These are phyloP conservation scores for Diaporthe humulicola DNA, from an alignment of 2,329 filamentous ascomycete genomes.

Conservation along the genomic window DNA sequence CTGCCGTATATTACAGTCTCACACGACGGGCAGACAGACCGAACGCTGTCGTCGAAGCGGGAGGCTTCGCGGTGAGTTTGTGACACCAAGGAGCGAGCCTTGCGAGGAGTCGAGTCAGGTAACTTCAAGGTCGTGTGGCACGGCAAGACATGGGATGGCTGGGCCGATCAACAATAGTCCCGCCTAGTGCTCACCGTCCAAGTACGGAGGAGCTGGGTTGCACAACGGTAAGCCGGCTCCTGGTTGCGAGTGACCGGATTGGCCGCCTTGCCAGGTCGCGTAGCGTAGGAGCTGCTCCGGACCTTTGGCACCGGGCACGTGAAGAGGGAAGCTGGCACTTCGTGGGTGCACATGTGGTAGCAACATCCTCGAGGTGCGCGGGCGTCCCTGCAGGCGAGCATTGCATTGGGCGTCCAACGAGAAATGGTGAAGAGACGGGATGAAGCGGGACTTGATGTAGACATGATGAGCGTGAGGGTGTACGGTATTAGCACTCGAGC, in stretches of 20 bases:
- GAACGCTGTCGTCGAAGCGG: not conserved
- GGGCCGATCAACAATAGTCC: slow-evolving; percentile 23
- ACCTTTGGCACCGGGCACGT: not conserved
- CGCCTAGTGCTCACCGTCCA: slow-evolving; percentile 29
- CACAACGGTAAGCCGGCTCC: slow-evolving; percentile 16
- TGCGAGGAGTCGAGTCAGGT: slow-evolving; percentile 5
- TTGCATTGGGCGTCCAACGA: not conserved
- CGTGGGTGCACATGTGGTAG: too few relatives aligned
- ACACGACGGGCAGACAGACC: not conserved
- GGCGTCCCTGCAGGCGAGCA: not conserved
- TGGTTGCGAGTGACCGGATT: not conserved
- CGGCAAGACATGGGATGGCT: slow-evolving; percentile 22
- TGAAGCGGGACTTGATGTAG: not conserved
- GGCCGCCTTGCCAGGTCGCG: slow-evolving; percentile 11
- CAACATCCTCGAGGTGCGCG: not conserved
- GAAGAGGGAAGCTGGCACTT: not conserved
- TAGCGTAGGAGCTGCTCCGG: not conserved
- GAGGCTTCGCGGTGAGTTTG: not conserved
- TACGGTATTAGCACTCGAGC: not conserved
- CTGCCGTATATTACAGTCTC: slow-evolving; percentile 8
- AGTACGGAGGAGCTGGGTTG: slow-evolving; percentile 23
- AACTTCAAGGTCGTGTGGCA: slow-evolving; percentile 3
- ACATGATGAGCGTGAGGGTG: not conserved
- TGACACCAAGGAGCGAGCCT: slow-evolving; percentile 5
- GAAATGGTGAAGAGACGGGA: not conserved